Evolutionary conservation across 1,139 yeast species (phyloP), one percentile per base, ranked within the genome.

Genomic region (Candida dubliniensis): DNA sequence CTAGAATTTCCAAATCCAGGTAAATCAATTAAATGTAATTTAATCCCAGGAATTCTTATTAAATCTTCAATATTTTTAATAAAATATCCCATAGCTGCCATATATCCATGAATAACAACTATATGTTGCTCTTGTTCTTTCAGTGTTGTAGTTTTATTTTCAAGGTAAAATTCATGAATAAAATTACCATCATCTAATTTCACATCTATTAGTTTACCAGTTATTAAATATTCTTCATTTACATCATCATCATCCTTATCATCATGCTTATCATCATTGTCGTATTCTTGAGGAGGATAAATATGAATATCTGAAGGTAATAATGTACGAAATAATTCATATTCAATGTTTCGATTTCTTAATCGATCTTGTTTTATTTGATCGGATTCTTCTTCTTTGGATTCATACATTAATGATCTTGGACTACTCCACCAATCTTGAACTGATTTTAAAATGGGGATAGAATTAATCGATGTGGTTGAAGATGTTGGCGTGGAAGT

Each of bases 1-100:
- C 74, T 66, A 13, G 76, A 69, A 47, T 72, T 72, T 5, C 78
- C 78, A 53, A 72, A 73, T 7, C 78, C 78, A 2, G 76, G 74
- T 48, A 71, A 51, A 47, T 73, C 78, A 36, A 73, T 61, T 11
- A 66, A 55, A 47, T 69, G 75, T 12, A 69, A 48, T 15, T 63
- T 54, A 8, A 69, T 40, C 0, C 74, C 67, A 1, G 70, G 64
- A 41, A 65, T 64, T 43, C 68, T 65, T 12, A 65, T 57, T 14
- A 72, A 47, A 2, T 51, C 50, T 47, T 71, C 76, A 34, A 69
- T 57, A 46, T 71, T 72, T 50, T 71, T 70, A 41, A 71, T 58
- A 48, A 70, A 72, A 52, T 66, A 72, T 2, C 77, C 78, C 46
- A 67, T 56, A 1, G 77, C 76, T 1, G 78, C 78, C 77, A 72